These are phyloP conservation scores for Lathyrus sativus DNA, from an alignment of 306 rosid species.

Conservation along the genomic window DNA sequence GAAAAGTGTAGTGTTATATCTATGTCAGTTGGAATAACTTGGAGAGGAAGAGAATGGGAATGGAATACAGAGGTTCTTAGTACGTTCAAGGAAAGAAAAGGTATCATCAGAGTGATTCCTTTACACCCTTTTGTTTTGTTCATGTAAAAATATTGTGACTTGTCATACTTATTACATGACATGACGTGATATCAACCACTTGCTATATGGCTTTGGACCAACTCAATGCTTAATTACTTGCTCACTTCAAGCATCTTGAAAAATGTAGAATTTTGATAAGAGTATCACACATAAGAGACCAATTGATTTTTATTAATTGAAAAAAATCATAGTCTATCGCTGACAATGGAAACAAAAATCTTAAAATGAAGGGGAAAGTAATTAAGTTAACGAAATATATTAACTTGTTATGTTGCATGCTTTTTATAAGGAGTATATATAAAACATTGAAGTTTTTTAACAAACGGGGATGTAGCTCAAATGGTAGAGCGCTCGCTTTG, in stretches of 20 bases:
- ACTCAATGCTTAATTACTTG: too few species aligned
- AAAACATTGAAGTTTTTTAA: too few species aligned
- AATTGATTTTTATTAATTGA: too few species aligned
- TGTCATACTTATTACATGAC: background rate
- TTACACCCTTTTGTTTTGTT: background rate
- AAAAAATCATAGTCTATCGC: background rate
- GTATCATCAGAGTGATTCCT: background rate
- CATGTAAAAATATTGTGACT: background rate
- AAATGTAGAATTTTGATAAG: too few species aligned
- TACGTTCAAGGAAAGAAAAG: background rate
- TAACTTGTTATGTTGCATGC: background rate
- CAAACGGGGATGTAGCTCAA: constrained; percentile 20
- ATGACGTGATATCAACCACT: background rate
- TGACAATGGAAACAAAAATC: background rate
- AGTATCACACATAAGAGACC: too few species aligned
- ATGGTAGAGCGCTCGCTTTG: constrained; percentile 29
- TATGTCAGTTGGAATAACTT: constrained; percentile 8
- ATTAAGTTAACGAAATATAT: background rate
- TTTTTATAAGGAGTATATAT: too few species aligned
- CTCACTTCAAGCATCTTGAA: too few species aligned
- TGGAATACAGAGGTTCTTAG: background rate
- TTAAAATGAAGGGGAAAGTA: background rate
- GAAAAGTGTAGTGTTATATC: background rate
- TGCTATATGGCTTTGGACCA: too few species aligned
- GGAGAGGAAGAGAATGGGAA: background rate